Conservation (phyloP, 192 early-diverging fungal species). For the Podila minutissima region DNA sequence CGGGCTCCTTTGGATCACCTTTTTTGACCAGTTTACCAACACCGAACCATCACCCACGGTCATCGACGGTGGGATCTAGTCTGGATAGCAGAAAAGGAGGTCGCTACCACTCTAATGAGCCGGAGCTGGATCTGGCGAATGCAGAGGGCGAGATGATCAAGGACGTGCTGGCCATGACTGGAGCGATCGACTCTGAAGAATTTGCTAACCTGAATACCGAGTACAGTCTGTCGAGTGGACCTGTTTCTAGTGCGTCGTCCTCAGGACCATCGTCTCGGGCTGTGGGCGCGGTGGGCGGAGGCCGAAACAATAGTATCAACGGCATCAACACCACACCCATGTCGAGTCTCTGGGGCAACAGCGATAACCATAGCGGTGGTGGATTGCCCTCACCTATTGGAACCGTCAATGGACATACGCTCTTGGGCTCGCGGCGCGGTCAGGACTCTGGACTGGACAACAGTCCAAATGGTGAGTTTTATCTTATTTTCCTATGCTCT, state of each 20-base stretch:
- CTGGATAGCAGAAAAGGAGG: conserved; percentile 9
- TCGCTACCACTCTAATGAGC: neutral
- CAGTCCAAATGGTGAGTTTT: conserved; percentile 29
- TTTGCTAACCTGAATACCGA: conserved; percentile 35
- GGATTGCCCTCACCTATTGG: conserved; percentile 49
- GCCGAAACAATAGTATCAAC: conserved; percentile 2
- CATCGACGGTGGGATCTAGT: conserved; percentile 6
- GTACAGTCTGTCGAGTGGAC: conserved; percentile 22
- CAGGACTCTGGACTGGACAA: conserved; percentile 32
- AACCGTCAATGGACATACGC: conserved; percentile 33
- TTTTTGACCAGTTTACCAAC: conserved; percentile 38
- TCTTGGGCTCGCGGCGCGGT: conserved; percentile 11
- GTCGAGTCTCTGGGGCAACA: conserved; percentile 8
- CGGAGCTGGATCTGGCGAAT: conserved; percentile 39
- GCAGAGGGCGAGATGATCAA: conserved; percentile 47
- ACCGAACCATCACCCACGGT: conserved; percentile 8
- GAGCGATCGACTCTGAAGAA: conserved; percentile 38
- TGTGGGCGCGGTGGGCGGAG: neutral
- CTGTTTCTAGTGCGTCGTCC: neutral
- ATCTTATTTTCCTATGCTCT: too few species aligned
- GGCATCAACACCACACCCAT: neutral
- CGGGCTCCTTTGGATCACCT: conserved; percentile 23
- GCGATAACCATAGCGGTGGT: neutral
- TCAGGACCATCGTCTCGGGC: conserved; percentile 1
- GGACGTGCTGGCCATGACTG: conserved; percentile 45